Base-by-base conservation (phyloP, 192 early-diverging fungal genomes). In the Phlyctochytrium bullatum region DNA sequence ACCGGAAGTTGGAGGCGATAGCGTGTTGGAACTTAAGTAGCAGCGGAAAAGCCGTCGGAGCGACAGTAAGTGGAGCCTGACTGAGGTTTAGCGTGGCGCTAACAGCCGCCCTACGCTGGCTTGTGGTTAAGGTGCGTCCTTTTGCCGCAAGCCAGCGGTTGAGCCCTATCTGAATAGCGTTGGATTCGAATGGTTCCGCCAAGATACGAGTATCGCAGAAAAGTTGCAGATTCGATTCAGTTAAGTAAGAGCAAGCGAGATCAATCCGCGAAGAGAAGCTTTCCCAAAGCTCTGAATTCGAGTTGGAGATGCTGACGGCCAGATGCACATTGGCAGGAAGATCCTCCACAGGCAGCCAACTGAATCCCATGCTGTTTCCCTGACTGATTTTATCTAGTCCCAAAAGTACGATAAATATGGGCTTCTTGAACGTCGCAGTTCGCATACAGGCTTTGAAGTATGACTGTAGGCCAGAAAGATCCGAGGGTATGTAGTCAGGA, bases 301-400 rank as follows among this genome's bases (percentile, higher is more conserved):
- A 33, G 17, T 68, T 23, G 4, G 71, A 58, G 3, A 62, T 10
- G 6, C 65, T 60, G 10, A 67, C 16, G 1, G 34, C 66, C 29
- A 73, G 53, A 35, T 73, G 50, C 12, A 61, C 71, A 32, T 68
- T 23, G 6, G 71, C 58, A 3, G 66, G 17, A n/a, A 34, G 40
- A 31, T 59, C 58, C 61, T 73, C 71, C 23, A 73, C 40, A 17
- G 65, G 59, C 3, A 73, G 34, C 71, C 71, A 73, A 20, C 40
- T 14, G 20, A 6, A 47, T 14, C 40, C 40, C 40, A 47, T 47
- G 20, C 20, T 47, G 6, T 47, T 20, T 6, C 25, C 10, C 14
- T 6, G 4, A 2, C 2, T 29, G 6, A 73, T 14, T 31, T 67
- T 73, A 35, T 73, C 64, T 10, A 73, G 2, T 1, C 59, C 59